Evolutionary conservation across 768 basidiomycete genomes (phyloP).

Genomic region (Boletellus ananas): DNA sequence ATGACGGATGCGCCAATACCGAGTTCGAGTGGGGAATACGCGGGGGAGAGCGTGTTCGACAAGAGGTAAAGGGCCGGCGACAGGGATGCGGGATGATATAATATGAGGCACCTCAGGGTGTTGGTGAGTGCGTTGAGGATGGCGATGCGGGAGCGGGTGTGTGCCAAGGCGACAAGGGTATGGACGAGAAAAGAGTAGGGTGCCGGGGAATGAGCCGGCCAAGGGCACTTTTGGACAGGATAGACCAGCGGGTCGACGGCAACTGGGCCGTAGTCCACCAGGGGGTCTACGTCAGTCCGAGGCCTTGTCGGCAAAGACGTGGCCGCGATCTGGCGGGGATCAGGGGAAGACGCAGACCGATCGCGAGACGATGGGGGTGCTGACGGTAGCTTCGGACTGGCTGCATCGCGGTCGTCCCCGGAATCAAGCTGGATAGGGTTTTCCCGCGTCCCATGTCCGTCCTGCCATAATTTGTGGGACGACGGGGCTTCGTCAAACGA

Average conservation of each 20-base stretch:
- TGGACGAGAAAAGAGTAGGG: slow-evolving; percentile 74
- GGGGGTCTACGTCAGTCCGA: slow-evolving; percentile 9
- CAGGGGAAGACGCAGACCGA: slow-evolving; percentile 6
- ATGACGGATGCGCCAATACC: slow-evolving; percentile 67
- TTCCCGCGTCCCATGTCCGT: slow-evolving; percentile 24
- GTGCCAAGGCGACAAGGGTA: slow-evolving; percentile 54
- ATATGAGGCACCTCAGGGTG: slow-evolving; percentile 62
- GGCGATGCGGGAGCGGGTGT: slow-evolving; percentile 67
- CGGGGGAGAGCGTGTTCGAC: slow-evolving; percentile 75
- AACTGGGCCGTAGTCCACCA: slow-evolving; percentile 26
- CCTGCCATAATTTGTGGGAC: slow-evolving; percentile 13
- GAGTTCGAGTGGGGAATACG: slow-evolving; percentile 68
- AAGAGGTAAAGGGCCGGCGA: slow-evolving; percentile 76
- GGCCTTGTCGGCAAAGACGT: slow-evolving; percentile 6
- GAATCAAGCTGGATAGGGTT: slow-evolving; percentile 25
- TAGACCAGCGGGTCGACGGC: slow-evolving; percentile 50
- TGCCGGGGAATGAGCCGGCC: slow-evolving; percentile 36
- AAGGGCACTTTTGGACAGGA: slow-evolving; percentile 40
- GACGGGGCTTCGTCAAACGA: slow-evolving; percentile 1
- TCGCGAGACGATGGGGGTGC: slow-evolving; percentile 14
- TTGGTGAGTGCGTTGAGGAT: slow-evolving; percentile 74
- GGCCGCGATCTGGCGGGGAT: slow-evolving; percentile 4
- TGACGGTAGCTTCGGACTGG: slow-evolving; percentile 5
- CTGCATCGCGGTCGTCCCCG: slow-evolving; percentile 12
- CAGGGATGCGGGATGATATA: slow-evolving; percentile 64